Base-by-base conservation (phyloP, 2,329 filamentous ascomycete species). In the Pyrenophora teres region DNA sequence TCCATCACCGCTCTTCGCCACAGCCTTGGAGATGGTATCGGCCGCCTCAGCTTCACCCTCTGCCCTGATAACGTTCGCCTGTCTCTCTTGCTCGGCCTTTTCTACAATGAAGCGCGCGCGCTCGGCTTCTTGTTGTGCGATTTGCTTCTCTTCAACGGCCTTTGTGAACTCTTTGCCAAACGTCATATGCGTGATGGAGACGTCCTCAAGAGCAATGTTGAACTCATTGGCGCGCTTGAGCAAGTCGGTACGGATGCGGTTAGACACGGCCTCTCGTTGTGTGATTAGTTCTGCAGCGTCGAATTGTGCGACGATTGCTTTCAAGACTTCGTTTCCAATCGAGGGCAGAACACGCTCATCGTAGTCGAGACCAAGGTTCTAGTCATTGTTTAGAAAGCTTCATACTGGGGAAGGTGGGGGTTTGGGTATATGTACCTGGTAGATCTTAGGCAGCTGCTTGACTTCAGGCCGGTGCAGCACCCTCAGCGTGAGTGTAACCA, bases 81-180 rank as follows among this genome's bases (percentile, higher is more conserved):
- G 94, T 69, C 94, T 85, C 81, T 99, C 94, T 81, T 99, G 94
- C 84, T 99, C 94, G 55, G 94, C 94, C 76, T 91, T 91, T 84
- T 99, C 94, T 74, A 99, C 94, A 65, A 99, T 95, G 81, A 99
- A 99, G 63, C 94, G 86, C 41, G 94, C 94, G 62, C 94, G 86
- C 83, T 99, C 94, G 59, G 94, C 94, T 73, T 99, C 94, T 79
- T 99, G 94, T 80, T 99, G 94, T 49, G 94, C 94, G 76, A 99
- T 99, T 83, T 99, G 94, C 87, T 99, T 99, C 85, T 99, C 94
- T 81, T 99, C 94, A 69, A 99, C 94, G 61, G 94, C 94, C 77
- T 90, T 90, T 56, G 94, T 99, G 83, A 99, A 99, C 78, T 99
- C 94, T 77, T 93, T 93, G 66, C 94, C 94, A 74, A 99, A 99